A percentile compares a stretch with the other conserved stretches of the same genome.
phyloP scores from a whole-genome alignment of 1,284 basidiomycete genomes.

The Fomitiporia mediterranea region DNA sequence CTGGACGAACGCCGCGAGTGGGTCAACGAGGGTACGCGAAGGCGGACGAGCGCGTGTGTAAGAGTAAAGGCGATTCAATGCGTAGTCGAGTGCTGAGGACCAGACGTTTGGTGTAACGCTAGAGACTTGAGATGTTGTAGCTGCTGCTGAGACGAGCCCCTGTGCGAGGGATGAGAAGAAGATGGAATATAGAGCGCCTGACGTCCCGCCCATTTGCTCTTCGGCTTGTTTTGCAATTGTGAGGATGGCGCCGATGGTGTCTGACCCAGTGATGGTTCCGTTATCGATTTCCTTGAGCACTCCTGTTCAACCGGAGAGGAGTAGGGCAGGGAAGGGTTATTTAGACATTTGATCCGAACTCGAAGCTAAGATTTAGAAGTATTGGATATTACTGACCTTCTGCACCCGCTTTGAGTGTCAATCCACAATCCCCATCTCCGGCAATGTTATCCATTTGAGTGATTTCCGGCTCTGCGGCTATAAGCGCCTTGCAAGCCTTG shows the following conservation, averaged over 20 bases:
- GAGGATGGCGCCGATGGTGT: conserved; percentile 63
- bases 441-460: conserved; percentile 85
- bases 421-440: conserved; percentile 73
- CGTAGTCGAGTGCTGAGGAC: conserved; percentile 54
- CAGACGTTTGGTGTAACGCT: conserved; percentile 52
- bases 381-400: conserved; percentile 37
- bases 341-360: neutral
- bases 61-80: conserved; percentile 72
- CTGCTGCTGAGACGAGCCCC: conserved; percentile 50
- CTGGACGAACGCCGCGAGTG: conserved; percentile 77
- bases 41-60: conserved; percentile 89
- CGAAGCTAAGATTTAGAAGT: conserved; percentile 21
- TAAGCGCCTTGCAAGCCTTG: conserved; percentile 65
- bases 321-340: too few species aligned
- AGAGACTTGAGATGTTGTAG: conserved; percentile 30
- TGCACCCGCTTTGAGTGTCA: conserved; percentile 76
- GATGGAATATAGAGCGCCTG: conserved; percentile 89
- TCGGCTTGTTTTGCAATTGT: conserved; percentile 73
- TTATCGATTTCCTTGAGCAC: conserved; percentile 47
- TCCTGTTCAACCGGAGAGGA: too few species aligned
- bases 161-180: conserved; percentile 85
- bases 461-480: conserved; percentile 81
- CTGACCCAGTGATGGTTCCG: conserved; percentile 50
- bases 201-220: conserved; percentile 89
- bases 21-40: conserved; percentile 88